Evolutionary conservation across 2,329 filamentous ascomycete species (phyloP).

Genomic region (Pseudocercospora fuligena): DNA sequence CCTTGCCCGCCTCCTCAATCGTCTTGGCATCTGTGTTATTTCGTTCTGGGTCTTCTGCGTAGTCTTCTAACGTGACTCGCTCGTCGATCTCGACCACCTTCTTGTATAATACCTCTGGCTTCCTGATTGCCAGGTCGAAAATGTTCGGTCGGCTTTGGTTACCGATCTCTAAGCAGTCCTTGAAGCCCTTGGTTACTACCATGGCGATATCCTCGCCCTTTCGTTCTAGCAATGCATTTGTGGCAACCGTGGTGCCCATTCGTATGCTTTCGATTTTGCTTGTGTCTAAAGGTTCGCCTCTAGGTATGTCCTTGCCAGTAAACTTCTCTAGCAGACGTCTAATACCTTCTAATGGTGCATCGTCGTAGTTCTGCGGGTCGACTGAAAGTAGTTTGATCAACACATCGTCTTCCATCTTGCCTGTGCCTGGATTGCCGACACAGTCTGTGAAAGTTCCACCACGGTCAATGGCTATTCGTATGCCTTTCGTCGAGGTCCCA

Average conservation of each 20-base stretch:
- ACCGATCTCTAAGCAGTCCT: slow-evolving; percentile 84
- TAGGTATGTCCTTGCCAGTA: slow-evolving; percentile 73
- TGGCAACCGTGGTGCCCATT: slow-evolving; percentile 95
- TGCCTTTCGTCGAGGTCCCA: slow-evolving; percentile 53
- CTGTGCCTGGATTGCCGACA: slow-evolving; percentile 77
- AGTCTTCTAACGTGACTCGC: slow-evolving; percentile 88
- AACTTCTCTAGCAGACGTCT: slow-evolving; percentile 82
- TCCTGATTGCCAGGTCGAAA: slow-evolving; percentile 85
- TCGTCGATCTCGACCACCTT: slow-evolving; percentile 88
- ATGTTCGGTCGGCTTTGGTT: slow-evolving; percentile 90
- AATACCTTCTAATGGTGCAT: slow-evolving; percentile 90
- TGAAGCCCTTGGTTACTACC: slow-evolving; percentile 85
- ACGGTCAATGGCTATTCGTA: slow-evolving; percentile 76
- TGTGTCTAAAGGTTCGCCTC: slow-evolving; percentile 80
- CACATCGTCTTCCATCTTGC: slow-evolving; percentile 71
- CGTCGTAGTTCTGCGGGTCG: slow-evolving; percentile 86
- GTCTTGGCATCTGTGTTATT: slow-evolving; percentile 60
- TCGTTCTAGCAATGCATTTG: slow-evolving; percentile 85
- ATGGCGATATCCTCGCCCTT: slow-evolving; percentile 89
- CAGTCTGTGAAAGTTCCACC: slow-evolving; percentile 94
- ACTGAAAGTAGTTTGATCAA: slow-evolving; percentile 89
- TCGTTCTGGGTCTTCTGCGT: slow-evolving; percentile 81
- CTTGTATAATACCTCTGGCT: slow-evolving; percentile 86
- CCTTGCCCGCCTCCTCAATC: slow-evolving; percentile 50
- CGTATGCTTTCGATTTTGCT: slow-evolving; percentile 85